Evolutionary conservation across 2,329 filamentous ascomycete species (phyloP), one percentile per base, ranked within the genome.

Genomic region (Fusarium proliferatum): DNA sequence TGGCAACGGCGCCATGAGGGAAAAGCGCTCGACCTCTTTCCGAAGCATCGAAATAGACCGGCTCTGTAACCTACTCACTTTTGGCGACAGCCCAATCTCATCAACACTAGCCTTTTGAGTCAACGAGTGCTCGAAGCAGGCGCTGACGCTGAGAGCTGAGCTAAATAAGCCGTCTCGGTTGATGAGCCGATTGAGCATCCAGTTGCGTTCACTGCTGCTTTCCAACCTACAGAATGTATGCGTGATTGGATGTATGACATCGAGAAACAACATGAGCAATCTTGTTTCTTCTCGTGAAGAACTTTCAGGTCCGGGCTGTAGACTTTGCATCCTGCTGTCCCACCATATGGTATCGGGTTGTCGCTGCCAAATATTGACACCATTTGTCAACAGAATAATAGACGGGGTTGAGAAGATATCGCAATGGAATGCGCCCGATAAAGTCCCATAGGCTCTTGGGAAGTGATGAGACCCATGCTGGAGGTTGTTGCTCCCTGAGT

Each of bases 241-340:
- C 8, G 42, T 59, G 16, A 59, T 33, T 11, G 42, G 56, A 39
- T 59, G 43, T 17, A 59, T 59, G 12, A 51, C 56, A 28, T 59
- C 34, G 7, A 59, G 56, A 21, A 59, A 59, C 23, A 59, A 9
- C 56, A 51, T 51, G 34, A 59, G 56, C 21, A 59, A n/a, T 30
- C 56, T 39, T 10, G 56, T 51, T 51, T 59, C 43, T 33, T 59
- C 56, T 59, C 33, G 42, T 16, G 34, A 59, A 12, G 42, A 39
- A 5, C 16, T 4, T n/a, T 59, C 33, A 9, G 34, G 26, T 39
- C 56, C 56, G 2, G 56, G 56, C 16, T 28, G 56, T 15, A 59
- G 16, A 17, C 56, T 59, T 38, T n/a, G 56, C 56, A 59, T 59
- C 10, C 42, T 59, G 34, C 42, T 59, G 6, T 49, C 56, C 56